phyloP scores from a whole-genome alignment of 352 stramenopile species.

The Phytophthora melonis region DNA sequence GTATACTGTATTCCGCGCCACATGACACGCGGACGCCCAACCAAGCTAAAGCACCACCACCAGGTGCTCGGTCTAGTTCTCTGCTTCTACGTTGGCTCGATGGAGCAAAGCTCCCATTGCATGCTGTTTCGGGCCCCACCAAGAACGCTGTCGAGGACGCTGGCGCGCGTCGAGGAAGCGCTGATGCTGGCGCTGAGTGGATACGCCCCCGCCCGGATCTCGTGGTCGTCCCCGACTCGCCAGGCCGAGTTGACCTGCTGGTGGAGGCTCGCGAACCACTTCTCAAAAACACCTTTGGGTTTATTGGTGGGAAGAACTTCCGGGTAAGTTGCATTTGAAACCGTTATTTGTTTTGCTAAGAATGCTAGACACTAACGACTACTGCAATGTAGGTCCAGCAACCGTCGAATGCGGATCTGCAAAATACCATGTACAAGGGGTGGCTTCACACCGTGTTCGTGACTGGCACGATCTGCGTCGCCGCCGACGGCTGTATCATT shows the following conservation, averaged over 20 bases:
- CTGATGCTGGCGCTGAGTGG: not conserved
- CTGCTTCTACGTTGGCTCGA: slow-evolving; percentile 9
- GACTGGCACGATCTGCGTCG: not conserved
- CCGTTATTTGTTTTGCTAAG: not conserved
- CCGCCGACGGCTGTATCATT: not conserved
- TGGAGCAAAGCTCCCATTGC: slow-evolving; percentile 6
- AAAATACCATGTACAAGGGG: slow-evolving; percentile 5
- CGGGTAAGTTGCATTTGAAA: slow-evolving; percentile 1
- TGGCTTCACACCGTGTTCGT: slow-evolving; percentile 6
- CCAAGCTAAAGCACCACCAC: slow-evolving; percentile 8
- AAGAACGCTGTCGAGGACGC: not conserved
- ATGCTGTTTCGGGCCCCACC: slow-evolving; percentile 14
- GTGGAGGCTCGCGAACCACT: slow-evolving; percentile 42
- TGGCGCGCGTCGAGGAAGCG: not conserved
- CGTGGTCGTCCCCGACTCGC: slow-evolving; percentile 1
- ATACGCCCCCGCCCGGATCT: not conserved
- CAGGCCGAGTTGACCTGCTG: slow-evolving; percentile 2
- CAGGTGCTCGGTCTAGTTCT: slow-evolving; percentile 8
- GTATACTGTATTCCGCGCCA: slow-evolving; percentile 11
- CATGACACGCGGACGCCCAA: not conserved
- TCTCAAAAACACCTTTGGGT: slow-evolving; percentile 33
- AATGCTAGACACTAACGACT: not conserved
- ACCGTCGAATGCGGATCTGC: not conserved
- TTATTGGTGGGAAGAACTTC: slow-evolving; percentile 19
- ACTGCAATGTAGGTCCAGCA: slow-evolving; percentile 9